Evolutionary conservation across 495 filamentous ascomycete genomes (phyloP).

Genomic region (Talaromyces wortmannii): DNA sequence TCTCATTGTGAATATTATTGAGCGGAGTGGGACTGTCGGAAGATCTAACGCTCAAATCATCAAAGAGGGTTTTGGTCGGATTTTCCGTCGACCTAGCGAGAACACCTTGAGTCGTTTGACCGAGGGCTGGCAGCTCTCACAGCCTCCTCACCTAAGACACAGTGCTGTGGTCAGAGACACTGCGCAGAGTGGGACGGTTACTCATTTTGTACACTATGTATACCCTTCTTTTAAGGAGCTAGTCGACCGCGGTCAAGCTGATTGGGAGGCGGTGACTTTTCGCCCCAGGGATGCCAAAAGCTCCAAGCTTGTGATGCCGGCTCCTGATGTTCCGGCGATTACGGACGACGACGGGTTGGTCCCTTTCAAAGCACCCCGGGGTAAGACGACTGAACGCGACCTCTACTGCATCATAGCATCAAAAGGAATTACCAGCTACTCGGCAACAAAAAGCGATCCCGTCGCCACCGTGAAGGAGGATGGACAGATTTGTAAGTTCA

Average conservation of each 20-base stretch:
- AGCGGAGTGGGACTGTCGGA: conserved; percentile 42
- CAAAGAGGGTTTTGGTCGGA: conserved; percentile 36
- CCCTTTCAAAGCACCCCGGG: not conserved
- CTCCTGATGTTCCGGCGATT: conserved; percentile 26
- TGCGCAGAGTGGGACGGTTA: conserved; percentile 39
- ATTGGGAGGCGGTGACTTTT: conserved; percentile 53
- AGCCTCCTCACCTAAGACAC: conserved; percentile 57
- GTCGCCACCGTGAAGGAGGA: not conserved
- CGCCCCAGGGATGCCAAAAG: conserved; percentile 28
- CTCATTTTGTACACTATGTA: conserved; percentile 55
- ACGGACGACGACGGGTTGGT: conserved; percentile 49
- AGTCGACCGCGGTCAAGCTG: conserved; percentile 45
- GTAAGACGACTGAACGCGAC: not conserved
- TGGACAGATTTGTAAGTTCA: not conserved
- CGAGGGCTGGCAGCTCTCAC: conserved; percentile 53
- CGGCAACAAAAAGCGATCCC: conserved; percentile 3
- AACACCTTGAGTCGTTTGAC: conserved; percentile 46
- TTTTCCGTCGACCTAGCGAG: conserved; percentile 55
- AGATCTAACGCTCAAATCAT: conserved; percentile 42
- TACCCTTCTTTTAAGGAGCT: conserved; percentile 47
- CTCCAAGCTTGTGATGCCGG: conserved; percentile 18
- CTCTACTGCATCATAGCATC: not conserved
- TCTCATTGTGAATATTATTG: conserved; percentile 46
- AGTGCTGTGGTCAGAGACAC: conserved; percentile 59
- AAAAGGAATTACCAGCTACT: not conserved